Base-by-base conservation (phyloP, 208 protist genomes). In the Phytomonas sp. region DNA sequence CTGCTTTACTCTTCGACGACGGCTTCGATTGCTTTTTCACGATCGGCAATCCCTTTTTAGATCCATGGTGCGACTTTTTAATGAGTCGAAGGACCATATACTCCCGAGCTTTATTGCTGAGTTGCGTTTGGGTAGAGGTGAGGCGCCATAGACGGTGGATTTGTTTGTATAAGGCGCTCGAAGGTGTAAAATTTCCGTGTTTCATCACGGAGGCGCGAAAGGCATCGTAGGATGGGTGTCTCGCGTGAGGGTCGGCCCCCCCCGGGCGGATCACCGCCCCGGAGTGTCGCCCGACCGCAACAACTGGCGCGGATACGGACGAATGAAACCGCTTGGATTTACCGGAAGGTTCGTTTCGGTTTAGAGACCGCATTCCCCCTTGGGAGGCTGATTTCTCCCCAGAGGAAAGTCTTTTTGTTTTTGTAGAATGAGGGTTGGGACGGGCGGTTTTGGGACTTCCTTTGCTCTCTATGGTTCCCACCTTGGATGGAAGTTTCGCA, bases 11-110 rank as follows among this genome's bases (percentile, higher is more conserved):
- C 23, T 56, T 56, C 45, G 45, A 7, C 26, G 23, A 56, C 16
- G 26, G 2, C 69, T 72, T 71, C 26, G 33, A 30, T 64, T 14
- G 29, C 52, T 63, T 71, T 19, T 34, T 66, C 68, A 52, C 67
- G 23, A 52, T 67, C n/a, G 70, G 63, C 0, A 40, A 19, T 1
- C 19, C 45, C 45, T 56, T 56, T 56, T 26, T 19, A 5, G 45
- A 56, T 5, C 45, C 45, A 5, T 26, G 2, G 45, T 33, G 61
- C 19, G 61, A 64, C 32, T 64, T 42, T 64, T 40, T 64, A 64
- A 40, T 64, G 0, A 64, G 61, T 33, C 33, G 61, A 7, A 42
- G 61, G 32, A 26, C 61, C 30, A 40, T 64, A 33, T 40, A 40
- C 45, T 56, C 45, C 0, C 45, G 45, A 26, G 45, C 45, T 19